These are phyloP conservation scores for Dactylis glomerata DNA, from an alignment of 176 grass and related monocot genomes.

Conservation along the genomic window DNA sequence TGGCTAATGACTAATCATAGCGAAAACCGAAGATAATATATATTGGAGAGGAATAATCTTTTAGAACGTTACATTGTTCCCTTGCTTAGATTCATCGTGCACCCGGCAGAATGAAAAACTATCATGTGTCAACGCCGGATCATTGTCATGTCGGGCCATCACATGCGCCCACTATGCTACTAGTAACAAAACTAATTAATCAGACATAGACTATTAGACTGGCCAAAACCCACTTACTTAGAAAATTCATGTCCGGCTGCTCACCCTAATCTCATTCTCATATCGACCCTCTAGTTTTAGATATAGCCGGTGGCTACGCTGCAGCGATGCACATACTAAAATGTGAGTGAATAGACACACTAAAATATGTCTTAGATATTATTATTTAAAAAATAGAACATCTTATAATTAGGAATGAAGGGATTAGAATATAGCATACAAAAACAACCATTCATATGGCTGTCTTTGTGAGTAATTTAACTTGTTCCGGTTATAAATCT, in stretches of 20 bases:
- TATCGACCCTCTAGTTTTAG: background rate
- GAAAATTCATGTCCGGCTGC: background rate
- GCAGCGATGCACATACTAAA: background rate
- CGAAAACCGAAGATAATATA: background rate
- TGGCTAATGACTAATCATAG: background rate
- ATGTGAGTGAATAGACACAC: no score
- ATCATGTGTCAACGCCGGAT: slow-evolving; percentile 17
- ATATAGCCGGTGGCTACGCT: no score
- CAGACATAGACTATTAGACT: background rate
- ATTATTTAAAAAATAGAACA: no score
- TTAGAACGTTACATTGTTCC: background rate
- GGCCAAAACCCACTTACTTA: slow-evolving; percentile 17
- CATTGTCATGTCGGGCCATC: slow-evolving; percentile 19
- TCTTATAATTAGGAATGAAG: no score
- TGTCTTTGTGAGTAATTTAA: slow-evolving; percentile 10
- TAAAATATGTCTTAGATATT: no score
- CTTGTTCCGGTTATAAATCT: background rate
- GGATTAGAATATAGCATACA: background rate
- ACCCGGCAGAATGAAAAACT: background rate
- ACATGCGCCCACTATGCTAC: slow-evolving; percentile 1
- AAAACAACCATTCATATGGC: background rate
- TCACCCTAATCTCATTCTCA: background rate
- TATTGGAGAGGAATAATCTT: background rate
- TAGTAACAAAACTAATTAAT: background rate
- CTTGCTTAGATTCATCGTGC: background rate